phyloP scores from a whole-genome alignment of 345 rosid genomes.

The Trapa incisa region DNA sequence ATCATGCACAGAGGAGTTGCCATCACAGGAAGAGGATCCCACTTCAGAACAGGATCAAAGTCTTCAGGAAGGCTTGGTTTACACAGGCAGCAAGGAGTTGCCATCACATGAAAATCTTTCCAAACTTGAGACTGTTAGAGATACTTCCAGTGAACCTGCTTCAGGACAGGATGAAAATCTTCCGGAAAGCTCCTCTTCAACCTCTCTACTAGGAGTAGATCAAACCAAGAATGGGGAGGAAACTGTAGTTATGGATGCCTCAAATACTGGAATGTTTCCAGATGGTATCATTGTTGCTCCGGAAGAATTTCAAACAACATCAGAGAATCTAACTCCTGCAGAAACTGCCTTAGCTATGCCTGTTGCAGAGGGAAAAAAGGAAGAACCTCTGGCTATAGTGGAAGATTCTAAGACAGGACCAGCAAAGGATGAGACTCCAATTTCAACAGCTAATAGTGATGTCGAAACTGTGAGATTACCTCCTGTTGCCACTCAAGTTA shows the following conservation, averaged over 20 bases:
- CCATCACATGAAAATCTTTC: not conserved
- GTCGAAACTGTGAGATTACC: not conserved
- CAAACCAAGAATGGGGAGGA: not conserved
- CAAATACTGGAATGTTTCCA: not conserved
- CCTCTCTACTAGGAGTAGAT: not conserved
- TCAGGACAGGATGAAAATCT: not conserved
- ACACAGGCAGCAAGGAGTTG: not conserved
- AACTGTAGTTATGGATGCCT: not conserved
- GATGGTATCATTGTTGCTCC: not conserved
- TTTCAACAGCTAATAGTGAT: not conserved
- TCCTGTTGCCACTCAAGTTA: conserved; percentile 2
- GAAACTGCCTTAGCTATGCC: not conserved
- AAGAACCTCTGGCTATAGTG: not conserved
- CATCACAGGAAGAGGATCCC: not conserved
- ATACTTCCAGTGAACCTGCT: conserved; percentile 4
- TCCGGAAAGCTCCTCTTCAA: conserved; percentile 2
- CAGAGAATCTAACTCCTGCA: conserved; percentile 14
- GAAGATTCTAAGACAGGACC: conserved; percentile 6
- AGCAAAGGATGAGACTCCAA: not conserved
- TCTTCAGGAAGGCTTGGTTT: not conserved
- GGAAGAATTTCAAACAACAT: not conserved
- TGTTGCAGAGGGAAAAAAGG: not conserved
- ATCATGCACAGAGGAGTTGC: not conserved
- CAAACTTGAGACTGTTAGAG: not conserved
- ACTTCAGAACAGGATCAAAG: not conserved